phyloP scores from a whole-genome alignment of 2,329 filamentous ascomycete species.

The Colletotrichum sp. region DNA sequence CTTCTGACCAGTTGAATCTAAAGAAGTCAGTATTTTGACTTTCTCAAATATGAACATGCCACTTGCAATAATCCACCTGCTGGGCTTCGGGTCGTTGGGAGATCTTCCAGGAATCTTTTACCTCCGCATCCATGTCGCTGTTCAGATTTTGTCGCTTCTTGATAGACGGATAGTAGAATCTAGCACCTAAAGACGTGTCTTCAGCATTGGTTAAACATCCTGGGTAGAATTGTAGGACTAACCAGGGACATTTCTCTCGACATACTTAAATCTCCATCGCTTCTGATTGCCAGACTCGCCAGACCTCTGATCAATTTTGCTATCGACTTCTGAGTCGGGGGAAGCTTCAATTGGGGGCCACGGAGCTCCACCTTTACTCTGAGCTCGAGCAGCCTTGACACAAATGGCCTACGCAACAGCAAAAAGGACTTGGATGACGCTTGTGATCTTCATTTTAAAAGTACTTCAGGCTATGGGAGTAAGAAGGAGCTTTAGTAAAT shows the following conservation, averaged over 20 bases:
- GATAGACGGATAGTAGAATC: background rate
- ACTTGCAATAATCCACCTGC: background rate
- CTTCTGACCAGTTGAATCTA: background rate
- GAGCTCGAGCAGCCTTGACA: background rate
- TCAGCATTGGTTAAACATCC: background rate
- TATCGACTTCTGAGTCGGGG: background rate
- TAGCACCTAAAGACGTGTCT: background rate
- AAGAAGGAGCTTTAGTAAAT: no score
- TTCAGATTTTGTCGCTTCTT: background rate
- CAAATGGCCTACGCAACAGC: background rate
- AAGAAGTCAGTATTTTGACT: background rate
- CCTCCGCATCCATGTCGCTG: background rate
- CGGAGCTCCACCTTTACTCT: background rate
- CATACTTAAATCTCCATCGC: background rate
- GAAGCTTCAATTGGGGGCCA: background rate
- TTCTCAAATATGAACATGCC: fast-evolving
- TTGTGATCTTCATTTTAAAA: background rate
- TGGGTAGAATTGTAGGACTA: fast-evolving
- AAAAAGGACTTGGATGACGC: background rate
- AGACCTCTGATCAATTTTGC: background rate
- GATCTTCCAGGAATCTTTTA: background rate
- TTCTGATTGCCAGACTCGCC: background rate
- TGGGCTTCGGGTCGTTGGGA: background rate
- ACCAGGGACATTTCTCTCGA: background rate
- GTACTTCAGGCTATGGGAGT: no score